phyloP scores from a whole-genome alignment of 257 asterid genomes.

The Verbascum thapsus region DNA sequence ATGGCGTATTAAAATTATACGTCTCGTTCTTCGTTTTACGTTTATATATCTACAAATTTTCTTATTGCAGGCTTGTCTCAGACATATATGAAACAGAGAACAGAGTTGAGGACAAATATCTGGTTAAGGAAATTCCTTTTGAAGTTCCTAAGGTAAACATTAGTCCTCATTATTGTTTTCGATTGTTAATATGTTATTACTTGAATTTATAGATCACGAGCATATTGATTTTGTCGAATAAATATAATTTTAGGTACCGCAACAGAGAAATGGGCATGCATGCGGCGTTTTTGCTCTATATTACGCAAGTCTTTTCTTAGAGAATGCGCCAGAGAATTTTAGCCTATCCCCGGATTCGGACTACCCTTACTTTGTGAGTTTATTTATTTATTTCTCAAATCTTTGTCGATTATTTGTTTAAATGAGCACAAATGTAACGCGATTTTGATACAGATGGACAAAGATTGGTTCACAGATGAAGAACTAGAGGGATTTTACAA shows the following conservation, averaged over 20 bases:
- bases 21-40: neutral
- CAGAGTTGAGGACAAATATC: conserved; percentile 37
- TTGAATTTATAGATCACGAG: neutral
- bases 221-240: neutral
- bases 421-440: too few species aligned
- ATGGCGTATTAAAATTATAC: too few species aligned
- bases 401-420: conserved; percentile 2
- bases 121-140: conserved; percentile 46
- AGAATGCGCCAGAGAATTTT: conserved; percentile 58
- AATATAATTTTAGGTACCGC: conserved; percentile 56
- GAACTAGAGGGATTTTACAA: conserved; percentile 47
- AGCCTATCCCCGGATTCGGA: conserved; percentile 47
- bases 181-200: neutral
- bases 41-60: too few species aligned
- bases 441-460: conserved; percentile 46
- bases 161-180: neutral
- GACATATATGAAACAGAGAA: conserved; percentile 43
- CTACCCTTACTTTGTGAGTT: conserved; percentile 72
- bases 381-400: neutral
- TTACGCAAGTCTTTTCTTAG: conserved; percentile 49
- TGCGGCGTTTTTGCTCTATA: conserved; percentile 61
- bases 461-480: conserved; percentile 54
- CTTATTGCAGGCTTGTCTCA: conserved; percentile 49
- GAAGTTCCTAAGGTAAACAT: conserved; percentile 61
- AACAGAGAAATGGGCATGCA: conserved; percentile 55